phyloP scores from a whole-genome alignment of 1,139 yeast species.

The Debaryomyces psychrophilus region DNA sequence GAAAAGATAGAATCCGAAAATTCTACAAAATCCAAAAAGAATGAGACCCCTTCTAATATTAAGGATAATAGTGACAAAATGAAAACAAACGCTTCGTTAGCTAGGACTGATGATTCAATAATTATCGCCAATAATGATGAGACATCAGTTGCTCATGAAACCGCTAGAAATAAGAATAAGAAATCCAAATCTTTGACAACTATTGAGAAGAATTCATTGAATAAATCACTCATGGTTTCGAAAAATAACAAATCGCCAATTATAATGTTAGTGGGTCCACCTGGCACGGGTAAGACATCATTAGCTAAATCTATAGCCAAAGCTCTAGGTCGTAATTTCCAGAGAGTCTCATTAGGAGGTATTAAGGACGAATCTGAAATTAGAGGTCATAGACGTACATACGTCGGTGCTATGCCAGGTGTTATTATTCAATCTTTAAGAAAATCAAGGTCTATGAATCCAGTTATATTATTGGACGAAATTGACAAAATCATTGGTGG shows the following conservation, averaged over 20 bases:
- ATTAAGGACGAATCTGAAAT: conserved; percentile 88
- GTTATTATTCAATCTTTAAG: conserved; percentile 77
- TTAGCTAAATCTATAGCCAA: conserved; percentile 84
- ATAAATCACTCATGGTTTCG: conserved; percentile 32
- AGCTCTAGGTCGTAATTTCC: conserved; percentile 79
- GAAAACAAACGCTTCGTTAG: conserved; percentile 1
- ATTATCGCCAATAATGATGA: conserved; percentile 45
- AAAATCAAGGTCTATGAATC: conserved; percentile 80
- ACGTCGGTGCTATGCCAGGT: conserved; percentile 95
- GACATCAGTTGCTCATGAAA: conserved; percentile 30
- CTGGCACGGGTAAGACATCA: conserved; percentile 94
- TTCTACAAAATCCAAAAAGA: conserved; percentile 11
- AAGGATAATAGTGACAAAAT: neutral
- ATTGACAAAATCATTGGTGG: conserved; percentile 82
- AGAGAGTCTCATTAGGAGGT: conserved; percentile 86
- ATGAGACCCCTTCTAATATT: conserved; percentile 6
- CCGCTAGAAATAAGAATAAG: conserved; percentile 31
- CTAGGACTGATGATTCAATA: conserved; percentile 23
- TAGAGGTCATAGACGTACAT: conserved; percentile 90
- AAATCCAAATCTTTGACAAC: conserved; percentile 20
- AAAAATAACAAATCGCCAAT: conserved; percentile 66
- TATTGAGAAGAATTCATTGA: conserved; percentile 14
- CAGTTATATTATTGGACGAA: conserved; percentile 87
- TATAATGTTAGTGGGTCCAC: conserved; percentile 86
- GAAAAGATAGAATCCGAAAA: conserved; percentile 19